These are phyloP conservation scores for Gaultheria prostrata DNA, from an alignment of 148 eudicot species.

Conservation along the genomic window DNA sequence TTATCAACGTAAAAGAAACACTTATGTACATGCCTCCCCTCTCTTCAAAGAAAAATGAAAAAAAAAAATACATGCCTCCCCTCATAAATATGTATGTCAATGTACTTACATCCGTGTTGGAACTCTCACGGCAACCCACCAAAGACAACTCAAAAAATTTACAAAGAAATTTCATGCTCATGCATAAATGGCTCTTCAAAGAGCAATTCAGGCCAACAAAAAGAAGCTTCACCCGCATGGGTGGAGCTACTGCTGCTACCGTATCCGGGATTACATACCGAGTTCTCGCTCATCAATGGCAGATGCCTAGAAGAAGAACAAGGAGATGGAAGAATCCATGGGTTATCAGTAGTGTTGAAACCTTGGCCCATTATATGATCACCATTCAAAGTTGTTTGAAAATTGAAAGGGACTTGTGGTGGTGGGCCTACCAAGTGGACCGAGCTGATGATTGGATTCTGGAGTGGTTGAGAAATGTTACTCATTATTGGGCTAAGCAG, in stretches of 20 bases:
- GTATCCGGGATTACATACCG: neutral
- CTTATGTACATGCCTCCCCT: neutral
- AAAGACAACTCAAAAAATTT: neutral
- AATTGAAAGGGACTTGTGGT: neutral
- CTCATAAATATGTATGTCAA: neutral
- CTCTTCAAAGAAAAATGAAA: no score
- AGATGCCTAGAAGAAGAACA: constrained; percentile 37
- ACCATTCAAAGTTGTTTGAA: neutral
- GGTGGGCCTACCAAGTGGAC: neutral
- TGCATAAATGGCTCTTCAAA: constrained; percentile 62
- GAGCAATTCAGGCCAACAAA: constrained; percentile 65
- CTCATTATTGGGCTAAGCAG: constrained; percentile 23
- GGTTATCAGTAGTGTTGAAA: constrained; percentile 11
- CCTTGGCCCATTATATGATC: neutral
- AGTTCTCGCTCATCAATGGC: constrained; percentile 31
- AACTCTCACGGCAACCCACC: neutral
- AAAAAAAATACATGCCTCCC: neutral
- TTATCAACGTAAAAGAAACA: neutral
- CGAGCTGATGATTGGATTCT: neutral
- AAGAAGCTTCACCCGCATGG: constrained; percentile 25
- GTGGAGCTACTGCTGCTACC: constrained; percentile 19
- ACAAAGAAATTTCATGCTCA: constrained; percentile 51
- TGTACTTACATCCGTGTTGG: neutral
- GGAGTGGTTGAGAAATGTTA: neutral
- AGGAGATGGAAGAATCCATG: constrained; percentile 28